These are phyloP conservation scores for Termitomyces sp. DNA, from an alignment of 1,284 basidiomycete genomes.

Conservation along the genomic window DNA sequence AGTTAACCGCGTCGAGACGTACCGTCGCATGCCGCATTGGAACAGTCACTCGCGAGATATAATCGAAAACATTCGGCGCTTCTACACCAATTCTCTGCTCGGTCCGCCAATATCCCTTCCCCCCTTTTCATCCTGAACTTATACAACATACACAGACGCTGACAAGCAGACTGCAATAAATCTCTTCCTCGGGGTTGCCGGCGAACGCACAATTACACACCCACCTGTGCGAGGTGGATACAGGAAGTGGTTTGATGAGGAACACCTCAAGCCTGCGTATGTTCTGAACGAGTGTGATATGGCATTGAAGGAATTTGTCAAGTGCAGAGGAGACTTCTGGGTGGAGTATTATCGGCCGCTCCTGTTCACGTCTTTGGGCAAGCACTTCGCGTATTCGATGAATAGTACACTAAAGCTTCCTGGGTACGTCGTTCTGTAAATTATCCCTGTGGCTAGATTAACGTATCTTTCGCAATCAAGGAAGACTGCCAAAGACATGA, in stretches of 20 bases:
- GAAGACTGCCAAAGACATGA: slow-evolving; percentile 62
- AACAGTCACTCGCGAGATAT: slow-evolving; percentile 97
- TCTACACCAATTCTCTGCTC: slow-evolving; percentile 93
- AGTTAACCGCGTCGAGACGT: slow-evolving; percentile 96
- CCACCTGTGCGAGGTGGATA: slow-evolving; percentile 60
- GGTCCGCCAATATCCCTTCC: slow-evolving; percentile 36
- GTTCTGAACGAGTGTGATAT: slow-evolving; percentile 50
- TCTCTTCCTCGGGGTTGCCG: slow-evolving; percentile 85
- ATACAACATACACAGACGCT: slow-evolving; percentile 56
- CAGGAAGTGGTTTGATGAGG: slow-evolving; percentile 75
- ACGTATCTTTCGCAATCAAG: slow-evolving; percentile 28
- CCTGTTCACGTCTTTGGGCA: slow-evolving; percentile 74
- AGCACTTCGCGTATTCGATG: slow-evolving; percentile 85
- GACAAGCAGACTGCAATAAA: slow-evolving; percentile 99
- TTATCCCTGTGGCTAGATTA: background rate
- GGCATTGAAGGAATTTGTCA: slow-evolving; percentile 54
- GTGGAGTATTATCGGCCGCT: slow-evolving; percentile 88
- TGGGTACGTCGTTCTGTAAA: slow-evolving; percentile 43
- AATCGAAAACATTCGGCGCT: slow-evolving; percentile 93
- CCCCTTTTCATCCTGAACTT: too few relatives aligned
- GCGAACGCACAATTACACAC: slow-evolving; percentile 44
- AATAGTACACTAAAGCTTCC: slow-evolving; percentile 80
- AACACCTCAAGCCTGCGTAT: slow-evolving; percentile 64
- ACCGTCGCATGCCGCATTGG: slow-evolving; percentile 95
- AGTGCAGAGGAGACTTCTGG: slow-evolving; percentile 71